Conservation (phyloP, 2,329 filamentous ascomycete species). For the Colletotrichum sp. region DNA sequence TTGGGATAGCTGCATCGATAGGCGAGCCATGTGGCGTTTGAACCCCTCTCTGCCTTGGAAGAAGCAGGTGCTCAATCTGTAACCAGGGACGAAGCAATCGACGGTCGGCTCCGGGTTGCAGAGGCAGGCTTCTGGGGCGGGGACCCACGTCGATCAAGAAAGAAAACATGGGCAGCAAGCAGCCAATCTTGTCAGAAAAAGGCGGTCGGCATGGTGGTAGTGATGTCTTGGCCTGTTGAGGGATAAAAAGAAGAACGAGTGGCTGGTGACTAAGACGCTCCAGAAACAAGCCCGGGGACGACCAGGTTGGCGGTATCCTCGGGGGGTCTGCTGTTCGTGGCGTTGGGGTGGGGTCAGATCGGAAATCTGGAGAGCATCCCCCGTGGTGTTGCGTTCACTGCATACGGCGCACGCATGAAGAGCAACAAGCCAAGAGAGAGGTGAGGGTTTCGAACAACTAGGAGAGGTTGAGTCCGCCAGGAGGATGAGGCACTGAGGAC, state of each 20-base stretch:
- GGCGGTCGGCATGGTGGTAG: background rate
- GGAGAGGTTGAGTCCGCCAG: background rate
- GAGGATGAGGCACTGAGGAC: background rate
- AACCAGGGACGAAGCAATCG: background rate
- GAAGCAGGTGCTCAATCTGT: background rate
- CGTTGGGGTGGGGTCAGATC: background rate
- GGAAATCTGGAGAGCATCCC: slow-evolving; percentile 14
- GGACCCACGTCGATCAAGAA: background rate
- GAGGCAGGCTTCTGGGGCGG: background rate
- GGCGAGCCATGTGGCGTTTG: background rate
- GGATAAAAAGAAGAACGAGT: background rate
- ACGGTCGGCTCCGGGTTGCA: background rate
- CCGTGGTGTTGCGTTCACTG: slow-evolving; percentile 3
- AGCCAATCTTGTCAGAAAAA: background rate
- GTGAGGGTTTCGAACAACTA: background rate
- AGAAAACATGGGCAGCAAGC: background rate
- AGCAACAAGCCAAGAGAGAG: background rate
- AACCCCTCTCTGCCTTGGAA: background rate
- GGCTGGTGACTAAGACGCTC: background rate
- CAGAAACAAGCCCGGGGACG: slow-evolving; percentile 1
- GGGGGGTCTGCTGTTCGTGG: slow-evolving; percentile 5
- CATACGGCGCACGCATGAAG: background rate
- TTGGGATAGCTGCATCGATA: background rate
- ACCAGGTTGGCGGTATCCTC: slow-evolving; percentile 16
- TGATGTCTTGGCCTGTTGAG: background rate